These are phyloP conservation scores for Paecilomyces fulvus DNA, from an alignment of 2,329 filamentous ascomycete species.

Conservation along the genomic window DNA sequence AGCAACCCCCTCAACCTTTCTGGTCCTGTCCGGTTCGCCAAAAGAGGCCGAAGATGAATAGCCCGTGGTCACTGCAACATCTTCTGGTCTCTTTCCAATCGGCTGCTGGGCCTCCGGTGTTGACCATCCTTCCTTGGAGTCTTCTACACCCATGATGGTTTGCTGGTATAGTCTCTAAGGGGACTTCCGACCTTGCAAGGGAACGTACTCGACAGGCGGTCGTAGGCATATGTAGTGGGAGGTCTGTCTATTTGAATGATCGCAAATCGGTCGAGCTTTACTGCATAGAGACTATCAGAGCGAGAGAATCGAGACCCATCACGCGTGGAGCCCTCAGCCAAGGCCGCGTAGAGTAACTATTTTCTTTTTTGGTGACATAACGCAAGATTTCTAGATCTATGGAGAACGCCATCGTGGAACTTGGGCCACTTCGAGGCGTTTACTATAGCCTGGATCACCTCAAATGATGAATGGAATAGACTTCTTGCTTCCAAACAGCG, in stretches of 20 bases:
- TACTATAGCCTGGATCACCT: neutral
- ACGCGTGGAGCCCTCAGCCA: neutral
- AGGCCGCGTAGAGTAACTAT: neutral
- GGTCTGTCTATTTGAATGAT: neutral
- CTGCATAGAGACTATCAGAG: neutral
- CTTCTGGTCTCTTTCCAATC: neutral
- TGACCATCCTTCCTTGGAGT: neutral
- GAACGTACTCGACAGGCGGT: neutral
- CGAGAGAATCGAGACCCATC: neutral
- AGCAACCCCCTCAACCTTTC: slow-evolving; percentile 14
- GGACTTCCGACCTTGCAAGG: neutral
- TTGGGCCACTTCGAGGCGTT: neutral
- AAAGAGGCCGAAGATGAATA: slow-evolving; percentile 8
- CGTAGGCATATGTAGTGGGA: neutral
- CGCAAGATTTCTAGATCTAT: neutral
- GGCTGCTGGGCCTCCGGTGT: neutral
- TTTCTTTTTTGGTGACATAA: neutral
- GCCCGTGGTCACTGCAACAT: slow-evolving; percentile 4
- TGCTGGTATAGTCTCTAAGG: neutral
- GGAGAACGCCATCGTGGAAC: neutral
- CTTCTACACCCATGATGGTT: neutral
- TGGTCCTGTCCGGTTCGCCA: slow-evolving; percentile 2
- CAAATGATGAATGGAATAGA: neutral
- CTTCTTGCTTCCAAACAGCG: neutral
- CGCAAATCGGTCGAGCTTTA: neutral